Evolutionary conservation across 1,284 basidiomycete genomes (phyloP), one percentile per base, ranked within the genome.

Genomic region (Schizopora paradoxa): DNA sequence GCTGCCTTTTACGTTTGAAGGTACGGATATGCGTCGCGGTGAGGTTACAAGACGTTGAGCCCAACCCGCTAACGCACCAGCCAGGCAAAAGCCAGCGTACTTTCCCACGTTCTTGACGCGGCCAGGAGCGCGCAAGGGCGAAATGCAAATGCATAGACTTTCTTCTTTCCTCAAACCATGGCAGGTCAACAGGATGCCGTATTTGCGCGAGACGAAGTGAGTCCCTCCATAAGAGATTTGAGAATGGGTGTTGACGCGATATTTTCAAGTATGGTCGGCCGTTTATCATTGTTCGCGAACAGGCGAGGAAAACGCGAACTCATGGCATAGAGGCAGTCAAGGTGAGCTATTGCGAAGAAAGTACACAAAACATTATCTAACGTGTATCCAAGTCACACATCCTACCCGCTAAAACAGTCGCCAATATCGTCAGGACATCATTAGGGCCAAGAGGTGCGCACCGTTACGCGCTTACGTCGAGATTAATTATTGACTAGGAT

Each of bases 321-420:
- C 93, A 98, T 72, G 96, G 96, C 48, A 68, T 89, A 53, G 91
- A 96, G 66, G 95, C 95, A 54, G 97, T 99, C 74, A 95, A 97
- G 76, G 91, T 91, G 72, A 62, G 41, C 13, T 41, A 14, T 25
- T 31, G n/a, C 5, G 18, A 21, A 38, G 11, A n/a, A 31, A n/a
- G 23, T 54, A 56, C 35, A 45, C 40, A 28, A 28, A 38, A 39
- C 22, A 16, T 19, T 8, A n/a, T n/a, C n/a, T n/a, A n/a, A n/a
- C n/a, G n/a, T 32, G 38, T 50, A 53, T 46, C 18, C 16, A 13
- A 95, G 93, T 89, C 83, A 39, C 95, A 93, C 69, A 98, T 97
- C 61, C 82, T 96, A 55, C 93, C 93, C 42, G 93, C 93, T 26
- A 76, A 86, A 44, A 91, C 91, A 10, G 92, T 98, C 35, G 82